Evolutionary conservation across 169 alveolate genomes (phyloP), one percentile per base, ranked within the genome.

Genomic region (Amoebophrya sp.): DNA sequence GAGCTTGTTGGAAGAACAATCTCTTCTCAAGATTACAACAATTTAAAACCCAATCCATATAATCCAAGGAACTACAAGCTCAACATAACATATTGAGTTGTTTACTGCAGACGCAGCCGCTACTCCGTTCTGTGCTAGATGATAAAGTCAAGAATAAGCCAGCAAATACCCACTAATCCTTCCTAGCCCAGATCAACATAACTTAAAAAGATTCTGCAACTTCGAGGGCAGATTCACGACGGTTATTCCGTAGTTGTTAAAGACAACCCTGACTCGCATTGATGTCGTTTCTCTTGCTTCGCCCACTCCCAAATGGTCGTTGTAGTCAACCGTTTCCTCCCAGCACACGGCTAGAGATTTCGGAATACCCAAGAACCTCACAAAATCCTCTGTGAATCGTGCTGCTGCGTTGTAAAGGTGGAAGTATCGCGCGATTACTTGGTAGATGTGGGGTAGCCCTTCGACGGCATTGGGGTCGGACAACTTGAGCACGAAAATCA

Each of bases 391-490:
- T 36, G 83, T 65, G 10, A 6, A 1, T 18, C n/a, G 18, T 6
- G 83, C 83, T 10, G n/a, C 33, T 6, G 33, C 33, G 83, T 65
- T 65, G 83, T 65, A 65, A 10, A 36, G 18, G 10, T 65, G 18
- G 83, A 6, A 65, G 83, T 65, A 65, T 18, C 83, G 83, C 83
- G 83, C 83, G 83, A 65, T 65, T 36, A 65, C 83, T 18, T 65
- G 83, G 83, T 65, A 65, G 26, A 0, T 18, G 3, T 1, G 83
- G 12, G 83, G 83, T 6, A 65, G 83, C 83, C 83, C 83, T 36
- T 65, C 39, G 38, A 65, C 83, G 33, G 83, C 83, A 10, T 6
- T 26, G 83, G 83, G 83, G 83, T 65, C 83, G 83, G 83, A 65
- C 36, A 65, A 36, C 33, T 65, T 65, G 38, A 65, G 26, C 2